Percentiles rank a stretch among this genome's conserved stretches.
phyloP scores from a whole-genome alignment of 2,329 filamentous ascomycete genomes.

The Alternaria incomplexa region DNA sequence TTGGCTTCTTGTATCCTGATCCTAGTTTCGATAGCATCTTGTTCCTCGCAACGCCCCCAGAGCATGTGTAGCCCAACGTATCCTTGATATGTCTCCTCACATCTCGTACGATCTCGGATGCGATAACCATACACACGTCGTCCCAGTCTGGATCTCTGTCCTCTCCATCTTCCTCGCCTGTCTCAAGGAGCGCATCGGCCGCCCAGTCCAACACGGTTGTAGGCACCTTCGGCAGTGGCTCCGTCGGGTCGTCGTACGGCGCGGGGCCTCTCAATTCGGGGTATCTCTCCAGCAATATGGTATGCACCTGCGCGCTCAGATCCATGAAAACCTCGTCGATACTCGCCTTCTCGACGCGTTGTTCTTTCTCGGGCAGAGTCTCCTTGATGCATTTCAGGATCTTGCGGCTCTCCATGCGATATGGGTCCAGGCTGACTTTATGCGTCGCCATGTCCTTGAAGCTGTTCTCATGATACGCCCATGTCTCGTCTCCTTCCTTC shows the following conservation, averaged over 20 bases:
- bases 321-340: conserved; percentile 97
- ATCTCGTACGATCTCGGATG: conserved; percentile 83
- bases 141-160: conserved; percentile 93
- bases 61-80: conserved; percentile 85
- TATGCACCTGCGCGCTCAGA: conserved; percentile 82
- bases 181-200: conserved; percentile 79
- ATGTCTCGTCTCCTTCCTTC: conserved; percentile 87
- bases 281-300: conserved; percentile 75
- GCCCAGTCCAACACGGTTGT: conserved; percentile 81
- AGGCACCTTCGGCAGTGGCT: conserved; percentile 74
- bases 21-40: conserved; percentile 96
- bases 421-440: conserved; percentile 94
- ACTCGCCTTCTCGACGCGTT: conserved; percentile 88
- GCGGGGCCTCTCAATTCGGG: conserved; percentile 71
- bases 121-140: conserved; percentile 84
- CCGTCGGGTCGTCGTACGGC: conserved; percentile 75
- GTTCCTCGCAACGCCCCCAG: conserved; percentile 85
- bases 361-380: conserved; percentile 66
- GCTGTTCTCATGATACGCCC: conserved; percentile 87
- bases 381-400: conserved; percentile 83
- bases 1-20: conserved; percentile 89
- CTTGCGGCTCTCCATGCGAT: conserved; percentile 80
- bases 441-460: conserved; percentile 80
- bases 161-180: conserved; percentile 76
- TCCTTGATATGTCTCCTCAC: conserved; percentile 73